Base-by-base conservation (phyloP, 768 basidiomycete genomes). In the Clitopilus hobsonii region DNA sequence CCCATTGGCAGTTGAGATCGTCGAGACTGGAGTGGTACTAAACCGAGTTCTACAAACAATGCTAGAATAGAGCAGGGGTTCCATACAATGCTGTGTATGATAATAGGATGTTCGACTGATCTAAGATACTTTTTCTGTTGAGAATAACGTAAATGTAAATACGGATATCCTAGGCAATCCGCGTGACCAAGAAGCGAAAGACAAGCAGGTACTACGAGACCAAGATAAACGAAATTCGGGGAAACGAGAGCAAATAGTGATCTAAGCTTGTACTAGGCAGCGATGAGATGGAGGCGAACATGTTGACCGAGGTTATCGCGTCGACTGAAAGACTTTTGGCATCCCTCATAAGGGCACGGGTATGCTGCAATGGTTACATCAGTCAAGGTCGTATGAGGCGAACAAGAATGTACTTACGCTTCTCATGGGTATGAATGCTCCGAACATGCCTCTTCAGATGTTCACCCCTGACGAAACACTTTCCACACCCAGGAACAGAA, bases 341-440 rank as follows among this genome's bases (percentile, higher is more conserved):
- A 94, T 0, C 78, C 80, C 23, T 77, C 74, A 56, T 81, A 76
- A 1, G 81, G 79, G 68, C 91, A 89, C 5, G 73, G 69, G 67
- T 82, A 81, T 1, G 82, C 83, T 84, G 60, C 10, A 32, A 38
- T 62, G 23, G n/a, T 51, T 52, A 63, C 60, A 6, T 73, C 74
- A 58, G 14, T 24, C 55, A 38, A 58, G 25, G 23, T 23, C 29
- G 23, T 32, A 20, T 2, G 26, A 20, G 56, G 13, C 48, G 32
- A 36, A 24, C 3, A 45, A 49, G 61, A 55, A 56, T 13, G 25
- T 18, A 81, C 91, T 69, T 65, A 94, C 93, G 93, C 75, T 92
- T 94, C 67, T 94, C 92, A 69, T 94, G 82, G 22, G 93, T 94
- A 71, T 95, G 93, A 53, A 95, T 92, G 63, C 87, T 88, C 61